Conservation (phyloP, 1,139 yeast species). For the Lodderomyces pseudojiufengensis region DNA sequence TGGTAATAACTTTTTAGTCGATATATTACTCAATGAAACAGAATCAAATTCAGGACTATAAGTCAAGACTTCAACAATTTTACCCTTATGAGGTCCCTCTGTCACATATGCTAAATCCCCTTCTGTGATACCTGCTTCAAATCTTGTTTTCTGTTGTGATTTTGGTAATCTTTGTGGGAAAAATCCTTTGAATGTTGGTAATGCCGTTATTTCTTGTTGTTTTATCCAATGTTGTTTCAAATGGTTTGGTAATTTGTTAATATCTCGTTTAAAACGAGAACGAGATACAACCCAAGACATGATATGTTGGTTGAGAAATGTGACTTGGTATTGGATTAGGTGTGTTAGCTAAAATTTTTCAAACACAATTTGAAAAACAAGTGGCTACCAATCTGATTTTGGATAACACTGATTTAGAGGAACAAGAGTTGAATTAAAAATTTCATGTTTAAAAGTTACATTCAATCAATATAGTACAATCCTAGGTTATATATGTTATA, state of each 20-base stretch:
- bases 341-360: slow-evolving; percentile 3
- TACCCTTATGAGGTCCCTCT: slow-evolving; percentile 69
- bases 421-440: neutral
- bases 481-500: no score
- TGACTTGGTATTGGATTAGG: neutral
- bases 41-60: slow-evolving; percentile 32
- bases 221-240: slow-evolving; percentile 27
- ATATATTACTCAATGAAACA: slow-evolving; percentile 34
- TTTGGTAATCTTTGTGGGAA: slow-evolving; percentile 21
- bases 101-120: slow-evolving; percentile 52
- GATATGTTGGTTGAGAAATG: slow-evolving; percentile 2
- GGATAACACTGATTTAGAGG: no score
- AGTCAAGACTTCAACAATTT: slow-evolving; percentile 50
- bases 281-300: slow-evolving; percentile 40
- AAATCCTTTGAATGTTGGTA: slow-evolving; percentile 36
- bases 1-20: slow-evolving; percentile 47
- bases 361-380: neutral
- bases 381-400: neutral
- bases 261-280: slow-evolving; percentile 37
- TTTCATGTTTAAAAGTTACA: neutral
- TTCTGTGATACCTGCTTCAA: slow-evolving; percentile 34
- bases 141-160: slow-evolving; percentile 24
- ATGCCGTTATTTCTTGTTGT: slow-evolving; percentile 24
- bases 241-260: slow-evolving; percentile 30
- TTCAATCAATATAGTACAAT: no score